A percentile compares a stretch with the other conserved stretches of the same genome.
Conservation (phyloP, 73 alveolate genomes). For the Tetrahymena elliotti region DNA sequence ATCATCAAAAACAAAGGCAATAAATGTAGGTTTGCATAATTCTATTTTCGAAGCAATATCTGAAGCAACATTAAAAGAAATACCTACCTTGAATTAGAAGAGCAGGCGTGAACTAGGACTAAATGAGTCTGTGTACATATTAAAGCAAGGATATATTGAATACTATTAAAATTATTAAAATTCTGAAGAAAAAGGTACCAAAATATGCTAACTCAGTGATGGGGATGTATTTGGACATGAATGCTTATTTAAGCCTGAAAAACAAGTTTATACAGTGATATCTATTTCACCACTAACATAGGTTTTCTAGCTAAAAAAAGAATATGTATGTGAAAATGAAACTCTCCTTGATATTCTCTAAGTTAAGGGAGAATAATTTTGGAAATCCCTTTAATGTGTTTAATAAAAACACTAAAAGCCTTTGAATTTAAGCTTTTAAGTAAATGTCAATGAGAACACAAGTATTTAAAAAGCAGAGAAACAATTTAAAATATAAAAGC, state of each 20-base stretch:
- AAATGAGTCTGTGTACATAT: not conserved
- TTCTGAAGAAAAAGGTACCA: not conserved
- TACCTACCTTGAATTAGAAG: not conserved
- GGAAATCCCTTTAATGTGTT: not conserved
- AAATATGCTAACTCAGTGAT: not conserved
- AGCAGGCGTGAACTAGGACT: not conserved
- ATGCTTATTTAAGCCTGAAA: not conserved
- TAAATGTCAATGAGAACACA: not conserved
- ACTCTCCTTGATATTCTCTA: not conserved
- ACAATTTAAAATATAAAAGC: not conserved
- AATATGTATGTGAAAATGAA: not conserved
- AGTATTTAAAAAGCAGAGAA: not conserved
- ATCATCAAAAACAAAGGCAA: not conserved
- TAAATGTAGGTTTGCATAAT: not conserved
- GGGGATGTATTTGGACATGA: not conserved
- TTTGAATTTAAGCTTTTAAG: not conserved
- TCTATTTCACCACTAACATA: not conserved
- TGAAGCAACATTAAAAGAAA: not conserved
- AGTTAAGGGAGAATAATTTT: not conserved
- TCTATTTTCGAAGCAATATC: not conserved
- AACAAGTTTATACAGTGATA: not conserved
- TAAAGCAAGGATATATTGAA: not conserved
- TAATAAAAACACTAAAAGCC: not conserved
- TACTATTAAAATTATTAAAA: not conserved
- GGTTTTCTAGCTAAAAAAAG: not conserved